Evolutionary conservation across 805 yeast genomes (phyloP), one percentile per base, ranked within the genome.

Genomic region (Saccharomycopsis babjevae): DNA sequence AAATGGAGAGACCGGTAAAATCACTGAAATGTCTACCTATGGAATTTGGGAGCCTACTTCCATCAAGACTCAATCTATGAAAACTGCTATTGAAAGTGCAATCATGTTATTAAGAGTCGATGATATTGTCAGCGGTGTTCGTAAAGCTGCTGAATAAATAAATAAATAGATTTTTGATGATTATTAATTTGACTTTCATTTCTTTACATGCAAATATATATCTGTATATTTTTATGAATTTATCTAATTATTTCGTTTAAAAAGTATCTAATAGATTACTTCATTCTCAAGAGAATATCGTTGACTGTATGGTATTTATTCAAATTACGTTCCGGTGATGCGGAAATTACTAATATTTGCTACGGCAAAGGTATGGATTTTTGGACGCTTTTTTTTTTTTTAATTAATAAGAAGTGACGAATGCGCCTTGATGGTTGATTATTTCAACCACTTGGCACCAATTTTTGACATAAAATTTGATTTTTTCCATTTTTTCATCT

Each of bases 31-130:
- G 99, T 83, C 87, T 66, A 86, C 83, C 34, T 93, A 91, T 73
- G 99, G 99, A 34, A 87, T 94, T 66, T 94, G 99, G 99, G 99
- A 94, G 77, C 99, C 99, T 20, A 97, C 93, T 77, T 97, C 89
- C 57, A 89, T 94, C 74, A 94, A 94, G 76, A 96, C 89, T 72
- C 99, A 94, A 77, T 86, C 96, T 66, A 86, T 93, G 67, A 94
- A 94, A 79, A 94, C 99, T n/a, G 97, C 96, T 40, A 88, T 94
- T 66, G 99, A 94, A 77, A 87, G 96, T 78, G 97, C 99, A 16
- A 88, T 97, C 73, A 79, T 94, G 77, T 78, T 94, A 69, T 79
- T 94, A 71, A 86, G 99, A 70, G 99, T 94, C 56, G 99, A 94
- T 73, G 99, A 94, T 73, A 94, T 94, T 66, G 99, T 94, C 52